phyloP scores from a whole-genome alignment of 176 grass and related monocot genomes.

The Aegilops bicornis region DNA sequence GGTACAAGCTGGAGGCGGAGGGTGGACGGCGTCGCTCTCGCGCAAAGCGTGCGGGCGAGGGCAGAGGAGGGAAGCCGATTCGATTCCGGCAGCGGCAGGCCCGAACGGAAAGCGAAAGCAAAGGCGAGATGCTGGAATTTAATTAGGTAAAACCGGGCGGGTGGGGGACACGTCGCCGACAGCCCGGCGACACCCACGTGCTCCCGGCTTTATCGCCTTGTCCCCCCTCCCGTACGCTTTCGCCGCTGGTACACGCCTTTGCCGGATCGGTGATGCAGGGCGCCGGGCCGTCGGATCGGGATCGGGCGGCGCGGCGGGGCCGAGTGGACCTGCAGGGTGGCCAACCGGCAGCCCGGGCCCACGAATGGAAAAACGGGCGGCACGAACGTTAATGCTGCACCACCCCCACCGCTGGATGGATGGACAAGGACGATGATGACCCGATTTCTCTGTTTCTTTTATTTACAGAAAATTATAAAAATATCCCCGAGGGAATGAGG shows the following conservation, averaged over 20 bases:
- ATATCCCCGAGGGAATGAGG: no score
- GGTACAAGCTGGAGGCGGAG: background rate
- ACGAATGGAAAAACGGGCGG: background rate
- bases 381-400: slow-evolving; percentile 7
- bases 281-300: background rate
- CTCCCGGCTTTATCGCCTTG: slow-evolving; percentile 16
- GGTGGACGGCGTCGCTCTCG: slow-evolving; percentile 1
- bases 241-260: background rate
- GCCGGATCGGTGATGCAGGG: background rate
- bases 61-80: slow-evolving; percentile 11
- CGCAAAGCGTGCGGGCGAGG: slow-evolving; percentile 28
- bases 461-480: no score
- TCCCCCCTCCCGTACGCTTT: background rate
- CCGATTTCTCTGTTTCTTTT: background rate
- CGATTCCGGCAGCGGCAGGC: background rate
- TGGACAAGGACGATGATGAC: background rate
- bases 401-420: background rate
- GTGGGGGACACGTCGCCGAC: slow-evolving; percentile 37
- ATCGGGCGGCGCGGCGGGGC: background rate
- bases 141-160: background rate
- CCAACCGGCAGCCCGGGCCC: slow-evolving; percentile 40
- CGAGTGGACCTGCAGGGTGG: background rate
- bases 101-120: slow-evolving; percentile 1
- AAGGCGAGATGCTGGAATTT: background rate
- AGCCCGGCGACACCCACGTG: slow-evolving; percentile 27